phyloP scores from a whole-genome alignment of 2,329 filamentous ascomycete genomes.

The Hortaea sp. region DNA sequence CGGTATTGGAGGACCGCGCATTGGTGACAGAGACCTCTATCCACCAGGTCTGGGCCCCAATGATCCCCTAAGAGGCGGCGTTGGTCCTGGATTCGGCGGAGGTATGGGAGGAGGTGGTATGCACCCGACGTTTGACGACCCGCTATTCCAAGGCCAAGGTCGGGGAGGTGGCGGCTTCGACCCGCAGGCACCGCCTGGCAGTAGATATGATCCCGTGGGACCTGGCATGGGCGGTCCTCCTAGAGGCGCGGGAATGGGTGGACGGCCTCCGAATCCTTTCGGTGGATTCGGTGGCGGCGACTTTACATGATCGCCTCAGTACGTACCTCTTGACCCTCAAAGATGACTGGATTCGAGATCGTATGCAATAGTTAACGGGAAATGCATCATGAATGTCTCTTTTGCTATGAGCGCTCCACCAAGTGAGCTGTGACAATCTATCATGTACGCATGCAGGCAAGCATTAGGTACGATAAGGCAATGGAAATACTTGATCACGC shows the following conservation, averaged over 20 bases:
- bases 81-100: slow-evolving; percentile 46
- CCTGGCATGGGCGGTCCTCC: slow-evolving; percentile 49
- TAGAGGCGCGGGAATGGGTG: slow-evolving; percentile 34
- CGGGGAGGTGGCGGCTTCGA: slow-evolving; percentile 45
- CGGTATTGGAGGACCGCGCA: slow-evolving; percentile 38
- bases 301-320: slow-evolving; percentile 36
- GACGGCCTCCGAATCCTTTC: slow-evolving; percentile 47
- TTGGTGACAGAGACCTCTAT: slow-evolving; percentile 80
- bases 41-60: slow-evolving; percentile 76
- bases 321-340: too few species aligned
- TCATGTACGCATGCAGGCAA: too few species aligned
- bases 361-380: too few species aligned
- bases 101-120: slow-evolving; percentile 61
- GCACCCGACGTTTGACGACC: slow-evolving; percentile 93
- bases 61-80: slow-evolving; percentile 64
- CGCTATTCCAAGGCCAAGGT: slow-evolving; percentile 56
- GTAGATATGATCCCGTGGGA: slow-evolving; percentile 81
- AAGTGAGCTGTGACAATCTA: too few species aligned
- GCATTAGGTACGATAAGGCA: too few species aligned
- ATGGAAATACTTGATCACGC: too few species aligned
- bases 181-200: slow-evolving; percentile 71
- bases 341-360: too few species aligned
- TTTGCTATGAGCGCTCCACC: too few species aligned
- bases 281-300: slow-evolving; percentile 51
- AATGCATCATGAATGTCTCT: too few species aligned